Percentiles rank a stretch among this genome's conserved stretches.
Conservation (phyloP, 116 monocot genomes). For the Thalassia testudinum region DNA sequence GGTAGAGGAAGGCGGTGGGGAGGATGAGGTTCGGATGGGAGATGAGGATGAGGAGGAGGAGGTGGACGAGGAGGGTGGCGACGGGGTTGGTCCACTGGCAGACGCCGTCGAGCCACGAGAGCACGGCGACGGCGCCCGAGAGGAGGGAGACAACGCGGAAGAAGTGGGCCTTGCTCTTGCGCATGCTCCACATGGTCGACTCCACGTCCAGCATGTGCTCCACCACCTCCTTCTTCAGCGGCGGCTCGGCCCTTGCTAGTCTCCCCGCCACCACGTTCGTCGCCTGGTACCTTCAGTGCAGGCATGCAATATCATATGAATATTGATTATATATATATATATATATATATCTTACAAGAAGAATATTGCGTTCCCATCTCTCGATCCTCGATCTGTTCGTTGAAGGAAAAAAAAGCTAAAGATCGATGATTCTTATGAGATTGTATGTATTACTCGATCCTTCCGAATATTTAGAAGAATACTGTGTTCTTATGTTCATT, state of each 20-base stretch:
- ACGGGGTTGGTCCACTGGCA: conserved; percentile 50
- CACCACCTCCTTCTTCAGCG: conserved; percentile 42
- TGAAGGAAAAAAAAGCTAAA: no score
- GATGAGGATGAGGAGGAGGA: conserved; percentile 42
- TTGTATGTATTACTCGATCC: no score
- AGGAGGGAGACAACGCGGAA: conserved; percentile 49
- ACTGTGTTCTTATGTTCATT: no score
- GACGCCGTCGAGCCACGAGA: conserved; percentile 39
- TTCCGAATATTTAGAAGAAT: no score
- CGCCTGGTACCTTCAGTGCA: no score
- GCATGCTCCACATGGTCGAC: conserved; percentile 71
- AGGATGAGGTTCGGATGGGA: conserved; percentile 57
- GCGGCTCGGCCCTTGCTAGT: conserved; percentile 53
- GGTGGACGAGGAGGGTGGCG: conserved; percentile 48
- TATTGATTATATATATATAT: no score
- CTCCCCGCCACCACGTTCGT: conserved; percentile 44
- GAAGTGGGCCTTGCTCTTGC: conserved; percentile 68
- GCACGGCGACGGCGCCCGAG: conserved; percentile 18
- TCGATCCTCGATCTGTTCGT: no score
- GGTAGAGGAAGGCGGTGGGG: conserved; percentile 55
- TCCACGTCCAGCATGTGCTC: conserved; percentile 63
- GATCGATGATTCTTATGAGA: no score
- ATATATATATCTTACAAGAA: no score
- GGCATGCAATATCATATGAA: no score
- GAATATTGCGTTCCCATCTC: no score